A percentile compares a stretch with the other conserved stretches of the same genome.
Conservation (phyloP, 306 rosid genomes). For the Sechiopsis laciniata region DNA sequence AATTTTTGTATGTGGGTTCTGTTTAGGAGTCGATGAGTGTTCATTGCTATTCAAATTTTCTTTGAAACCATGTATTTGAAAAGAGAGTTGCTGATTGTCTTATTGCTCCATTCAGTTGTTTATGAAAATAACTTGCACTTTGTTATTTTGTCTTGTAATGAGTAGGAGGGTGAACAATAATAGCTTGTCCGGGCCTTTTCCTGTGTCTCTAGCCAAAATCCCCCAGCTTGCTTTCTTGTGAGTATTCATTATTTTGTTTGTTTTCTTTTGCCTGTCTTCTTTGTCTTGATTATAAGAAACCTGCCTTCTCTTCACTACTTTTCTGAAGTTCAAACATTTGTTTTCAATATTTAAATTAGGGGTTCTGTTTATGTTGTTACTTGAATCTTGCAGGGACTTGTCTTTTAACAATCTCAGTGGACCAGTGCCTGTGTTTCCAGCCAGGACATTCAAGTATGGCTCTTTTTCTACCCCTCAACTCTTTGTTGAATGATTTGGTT, state of each 20-base stretch:
- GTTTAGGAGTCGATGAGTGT: background rate
- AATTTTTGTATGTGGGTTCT: background rate
- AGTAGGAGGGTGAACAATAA: slow-evolving; percentile 94
- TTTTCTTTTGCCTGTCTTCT: slow-evolving; percentile 22
- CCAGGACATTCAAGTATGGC: slow-evolving; percentile 82
- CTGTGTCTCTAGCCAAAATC: slow-evolving; percentile 58
- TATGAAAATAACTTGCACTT: slow-evolving; percentile 10
- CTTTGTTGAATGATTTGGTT: slow-evolving; percentile 17
- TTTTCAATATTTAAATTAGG: slow-evolving; percentile 28
- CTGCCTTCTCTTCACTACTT: slow-evolving; percentile 23
- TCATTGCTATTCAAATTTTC: background rate
- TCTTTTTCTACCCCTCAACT: background rate
- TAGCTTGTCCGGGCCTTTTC: slow-evolving; percentile 83
- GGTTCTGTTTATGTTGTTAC: slow-evolving; percentile 26
- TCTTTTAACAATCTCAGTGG: slow-evolving; percentile 94
- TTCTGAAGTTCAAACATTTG: slow-evolving; percentile 17
- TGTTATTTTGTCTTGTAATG: slow-evolving; percentile 36
- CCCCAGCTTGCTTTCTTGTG: slow-evolving; percentile 96
- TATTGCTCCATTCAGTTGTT: slow-evolving; percentile 8
- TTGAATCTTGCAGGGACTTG: slow-evolving; percentile 71
- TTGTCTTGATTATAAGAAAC: slow-evolving; percentile 18
- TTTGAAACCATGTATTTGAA: background rate
- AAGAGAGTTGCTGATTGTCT: background rate
- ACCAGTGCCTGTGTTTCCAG: slow-evolving; percentile 82
- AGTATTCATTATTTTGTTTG: slow-evolving; percentile 46